These are phyloP conservation scores for Fusarium stilboides DNA, from an alignment of 2,329 filamentous ascomycete genomes.

Conservation along the genomic window DNA sequence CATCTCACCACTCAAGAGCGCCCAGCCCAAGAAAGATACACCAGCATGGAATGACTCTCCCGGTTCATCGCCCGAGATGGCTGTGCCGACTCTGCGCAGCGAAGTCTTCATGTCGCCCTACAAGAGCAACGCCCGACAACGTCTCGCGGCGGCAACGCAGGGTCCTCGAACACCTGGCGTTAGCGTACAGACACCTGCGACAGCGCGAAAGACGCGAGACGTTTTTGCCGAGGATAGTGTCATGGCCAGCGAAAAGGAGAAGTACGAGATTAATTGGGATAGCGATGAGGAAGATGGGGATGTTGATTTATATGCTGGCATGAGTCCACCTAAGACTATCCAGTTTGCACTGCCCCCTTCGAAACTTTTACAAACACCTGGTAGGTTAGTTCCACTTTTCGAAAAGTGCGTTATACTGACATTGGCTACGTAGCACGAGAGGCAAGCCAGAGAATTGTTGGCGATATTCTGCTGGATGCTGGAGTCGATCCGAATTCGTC, in stretches of 20 bases:
- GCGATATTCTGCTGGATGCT: conserved; percentile 83
- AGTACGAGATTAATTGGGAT: conserved; percentile 79
- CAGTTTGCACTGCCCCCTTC: conserved; percentile 86
- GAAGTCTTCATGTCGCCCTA: conserved; percentile 88
- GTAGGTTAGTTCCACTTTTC: conserved; percentile 59
- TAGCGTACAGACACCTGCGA: conserved; percentile 83
- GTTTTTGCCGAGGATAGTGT: conserved; percentile 58
- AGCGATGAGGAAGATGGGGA: conserved; percentile 80
- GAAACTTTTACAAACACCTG: conserved; percentile 84
- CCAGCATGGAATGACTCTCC: conserved; percentile 70
- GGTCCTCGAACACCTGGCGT: conserved; percentile 83
- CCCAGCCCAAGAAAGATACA: conserved; percentile 55
- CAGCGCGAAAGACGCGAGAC: conserved; percentile 65
- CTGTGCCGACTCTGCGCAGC: conserved; percentile 85
- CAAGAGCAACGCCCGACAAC: conserved; percentile 61
- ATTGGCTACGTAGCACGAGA: conserved; percentile 73
- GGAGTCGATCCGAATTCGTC: conserved; percentile 72
- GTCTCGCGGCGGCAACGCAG: conserved; percentile 59
- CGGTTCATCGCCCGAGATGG: conserved; percentile 82
- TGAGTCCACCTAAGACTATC: conserved; percentile 95
- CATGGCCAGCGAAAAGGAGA: conserved; percentile 51
- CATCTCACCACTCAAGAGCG: conserved; percentile 63
- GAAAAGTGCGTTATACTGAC: not conserved
- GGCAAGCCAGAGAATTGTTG: conserved; percentile 85
- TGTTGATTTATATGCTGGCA: conserved; percentile 74